Base-by-base conservation (phyloP, 2,329 filamentous ascomycete species). In the Rutstroemia sp. region DNA sequence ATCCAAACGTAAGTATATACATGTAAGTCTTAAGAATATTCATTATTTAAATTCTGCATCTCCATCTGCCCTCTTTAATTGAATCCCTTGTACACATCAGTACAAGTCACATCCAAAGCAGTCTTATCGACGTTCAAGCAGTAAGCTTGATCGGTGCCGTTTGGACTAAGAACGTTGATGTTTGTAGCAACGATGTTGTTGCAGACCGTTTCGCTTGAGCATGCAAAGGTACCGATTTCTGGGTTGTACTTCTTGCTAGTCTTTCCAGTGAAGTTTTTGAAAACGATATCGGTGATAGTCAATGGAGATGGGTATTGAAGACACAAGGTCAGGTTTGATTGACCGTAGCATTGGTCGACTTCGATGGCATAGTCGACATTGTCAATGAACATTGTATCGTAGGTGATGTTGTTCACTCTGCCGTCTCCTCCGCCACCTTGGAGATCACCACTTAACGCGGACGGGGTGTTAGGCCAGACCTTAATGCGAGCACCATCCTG, bases 401-500 rank as follows among this genome's bases (percentile, higher is more conserved):
- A 88, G 1, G 84, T 87, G 58, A 88, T 77, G 67, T 88, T 88
- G 57, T 75, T 76, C 48, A 88, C 84, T 41, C 74, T 73, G 25
- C 85, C 81, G 0, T 69, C 68, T 17, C 84, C 84, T 17, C 84
- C 84, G n/a, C 84, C 84, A 6, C 84, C 53, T 56, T 83, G 80
- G 0, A 86, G 75, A 55, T 84, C 80, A 17, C 77, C 80, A 17
- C 80, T 80, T 4, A 86, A 71, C 0, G 77, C 76, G 2, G 79
- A 76, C 4, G 75, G 64, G 2, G 64, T 57, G 54, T 67, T 66
- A 27, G 85, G 84, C 86, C 85, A 89, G 55, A 88, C 84, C 70
- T 89, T 89, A 72, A 89, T 88, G 58, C 86, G 81, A 0, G 85
- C 86, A 30, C 82, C 84, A 61, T 87, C 81, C 53, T 79, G 73